Percentiles rank a stretch among this genome's conserved stretches.
phyloP scores from a whole-genome alignment of 2,329 filamentous ascomycete species.

The Exophiala alcalophila region DNA sequence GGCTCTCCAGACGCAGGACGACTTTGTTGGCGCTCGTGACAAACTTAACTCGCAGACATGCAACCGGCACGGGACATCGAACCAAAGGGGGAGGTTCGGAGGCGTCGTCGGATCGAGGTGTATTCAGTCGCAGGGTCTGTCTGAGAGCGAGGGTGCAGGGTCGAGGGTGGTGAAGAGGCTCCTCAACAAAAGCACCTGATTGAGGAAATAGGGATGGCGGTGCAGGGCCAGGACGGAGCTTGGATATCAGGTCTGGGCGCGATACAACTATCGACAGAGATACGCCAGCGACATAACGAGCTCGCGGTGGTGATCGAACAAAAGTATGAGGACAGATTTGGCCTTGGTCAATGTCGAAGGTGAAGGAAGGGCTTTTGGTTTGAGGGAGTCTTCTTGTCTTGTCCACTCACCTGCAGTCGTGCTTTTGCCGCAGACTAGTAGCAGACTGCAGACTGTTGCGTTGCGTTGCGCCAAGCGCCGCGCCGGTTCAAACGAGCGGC shows the following conservation, averaged over 20 bases:
- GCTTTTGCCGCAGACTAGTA: slow-evolving; percentile 1
- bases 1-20: slow-evolving; percentile 11
- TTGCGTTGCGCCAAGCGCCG: background rate
- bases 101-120: background rate
- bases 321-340: slow-evolving; percentile 25
- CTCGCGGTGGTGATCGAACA: slow-evolving; percentile 11
- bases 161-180: slow-evolving; percentile 4
- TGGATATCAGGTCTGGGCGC: slow-evolving; percentile 6
- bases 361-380: slow-evolving; percentile 14
- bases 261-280: slow-evolving; percentile 18
- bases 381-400: no score
- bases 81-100: no score
- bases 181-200: slow-evolving; percentile 6
- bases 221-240: slow-evolving; percentile 1
- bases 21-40: slow-evolving; percentile 14
- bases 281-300: slow-evolving; percentile 19
- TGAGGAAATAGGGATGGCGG: slow-evolving; percentile 21
- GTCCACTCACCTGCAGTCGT: slow-evolving; percentile 1
- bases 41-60: slow-evolving; percentile 18
- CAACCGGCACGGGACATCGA: slow-evolving; percentile 16
- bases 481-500: no score
- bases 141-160: no score
- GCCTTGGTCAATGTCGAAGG: slow-evolving; percentile 13
- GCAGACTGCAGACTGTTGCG: background rate
- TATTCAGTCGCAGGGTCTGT: no score